Evolutionary conservation across 2,329 filamentous ascomycete genomes (phyloP), one percentile per base, ranked within the genome.

Genomic region (Thielaviopsis ethacetica): DNA sequence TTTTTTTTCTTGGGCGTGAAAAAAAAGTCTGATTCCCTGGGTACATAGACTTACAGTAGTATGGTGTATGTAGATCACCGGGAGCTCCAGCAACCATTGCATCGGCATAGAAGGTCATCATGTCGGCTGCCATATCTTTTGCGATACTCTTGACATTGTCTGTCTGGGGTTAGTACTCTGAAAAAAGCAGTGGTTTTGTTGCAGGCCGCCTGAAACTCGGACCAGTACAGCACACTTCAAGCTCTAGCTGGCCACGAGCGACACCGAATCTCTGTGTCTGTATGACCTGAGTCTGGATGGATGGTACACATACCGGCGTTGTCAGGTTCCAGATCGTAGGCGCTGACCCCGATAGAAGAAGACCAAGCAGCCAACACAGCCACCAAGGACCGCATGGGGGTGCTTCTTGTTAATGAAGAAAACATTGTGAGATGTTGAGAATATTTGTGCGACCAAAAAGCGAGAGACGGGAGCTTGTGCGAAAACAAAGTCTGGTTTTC

Each of bases 141-240:
- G 79, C 72, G 12, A 76, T 71, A 44, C 69, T 66, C 61, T 71
- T 75, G 61, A 81, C 67, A 1, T 77, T 81, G 51, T 73, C 79
- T 82, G 62, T 26, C 59, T 17, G 10, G n/a, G 52, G 59, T 54
- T 22, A 55, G 51, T 54, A 54, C 15, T n/a, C 41, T 19, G 21
- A 13, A 19, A 27, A 44, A 17, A 7, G 30, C n/a, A 41, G 1
- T 22, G 19, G 27, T 44, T 44, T 19, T 55, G 53, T 55, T 44
- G 34, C 53, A 47, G 10, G 10, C 10, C 7, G 30, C 7, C 30
- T 5, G 7, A 34, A 34, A 12, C 30, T 34, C 30, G 30, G 30
- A 12, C 6, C 5, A 34, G 30, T 34, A 34, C 2, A 34, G 7
- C 30, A 34, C 30, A 34, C 3, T 26, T 26, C 24, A 26, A 26